Percentiles rank a stretch among this genome's conserved stretches.
phyloP scores from a whole-genome alignment of 352 stramenopile species.

The Pythium rishiriense region DNA sequence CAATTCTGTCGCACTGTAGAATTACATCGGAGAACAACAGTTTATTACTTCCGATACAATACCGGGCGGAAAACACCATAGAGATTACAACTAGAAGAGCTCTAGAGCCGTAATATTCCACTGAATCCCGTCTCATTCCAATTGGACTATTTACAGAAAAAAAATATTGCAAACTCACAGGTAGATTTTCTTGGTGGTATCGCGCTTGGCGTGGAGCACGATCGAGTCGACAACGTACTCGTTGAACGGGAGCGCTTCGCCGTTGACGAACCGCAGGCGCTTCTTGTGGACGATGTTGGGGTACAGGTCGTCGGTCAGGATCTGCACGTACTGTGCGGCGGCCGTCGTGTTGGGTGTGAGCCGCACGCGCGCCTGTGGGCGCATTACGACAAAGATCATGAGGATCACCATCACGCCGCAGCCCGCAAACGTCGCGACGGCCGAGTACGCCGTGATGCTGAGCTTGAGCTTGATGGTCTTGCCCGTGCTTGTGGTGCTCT shows the following conservation, averaged over 20 bases:
- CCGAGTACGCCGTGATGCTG: slow-evolving; percentile 42
- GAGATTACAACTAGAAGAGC: too few species aligned
- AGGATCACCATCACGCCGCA: slow-evolving; percentile 43
- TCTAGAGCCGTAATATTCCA: too few species aligned
- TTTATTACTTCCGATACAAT: too few species aligned
- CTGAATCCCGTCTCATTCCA: too few species aligned
- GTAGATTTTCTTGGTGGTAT: slow-evolving; percentile 68
- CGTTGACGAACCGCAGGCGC: slow-evolving; percentile 68
- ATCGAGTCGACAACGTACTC: slow-evolving; percentile 71
- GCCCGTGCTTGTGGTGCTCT: not conserved
- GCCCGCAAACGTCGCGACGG: slow-evolving; percentile 11
- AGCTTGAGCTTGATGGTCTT: slow-evolving; percentile 39
- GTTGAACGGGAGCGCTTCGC: slow-evolving; percentile 69
- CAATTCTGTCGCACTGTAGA: too few species aligned
- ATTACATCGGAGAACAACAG: too few species aligned
- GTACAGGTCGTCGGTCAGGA: slow-evolving; percentile 73
- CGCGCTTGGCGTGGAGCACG: slow-evolving; percentile 62
- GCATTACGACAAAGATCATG: slow-evolving; percentile 42
- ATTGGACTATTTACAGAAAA: not conserved
- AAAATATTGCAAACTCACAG: slow-evolving; percentile 32
- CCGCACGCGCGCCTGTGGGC: slow-evolving; percentile 60
- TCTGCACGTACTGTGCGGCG: slow-evolving; percentile 62
- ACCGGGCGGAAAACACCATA: too few species aligned
- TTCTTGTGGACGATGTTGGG: slow-evolving; percentile 82
- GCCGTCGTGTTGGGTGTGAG: slow-evolving; percentile 36